phyloP scores from a whole-genome alignment of 139 green algal genomes.

The Marvania coccoides region DNA sequence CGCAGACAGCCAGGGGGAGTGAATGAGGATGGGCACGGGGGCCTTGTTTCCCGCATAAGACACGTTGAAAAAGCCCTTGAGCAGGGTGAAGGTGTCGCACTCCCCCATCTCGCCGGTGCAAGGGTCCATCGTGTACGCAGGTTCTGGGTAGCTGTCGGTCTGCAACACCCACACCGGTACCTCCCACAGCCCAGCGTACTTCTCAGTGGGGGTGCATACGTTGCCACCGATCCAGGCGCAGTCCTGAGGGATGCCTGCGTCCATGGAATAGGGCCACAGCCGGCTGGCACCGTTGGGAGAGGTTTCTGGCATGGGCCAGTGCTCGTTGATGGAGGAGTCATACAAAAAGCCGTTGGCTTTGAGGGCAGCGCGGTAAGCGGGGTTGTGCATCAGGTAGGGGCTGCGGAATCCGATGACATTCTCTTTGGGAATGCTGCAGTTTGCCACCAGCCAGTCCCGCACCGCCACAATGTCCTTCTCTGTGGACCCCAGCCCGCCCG shows the following conservation, averaged over 20 bases:
- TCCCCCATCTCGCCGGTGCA: background rate
- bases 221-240: conserved; percentile 6
- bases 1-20: conserved; percentile 14
- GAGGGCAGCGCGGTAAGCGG: conserved; percentile 13
- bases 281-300: background rate
- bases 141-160: conserved; percentile 19
- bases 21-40: conserved; percentile 23
- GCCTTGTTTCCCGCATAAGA: conserved; percentile 20
- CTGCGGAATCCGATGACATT: conserved; percentile 12
- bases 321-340: conserved; percentile 15
- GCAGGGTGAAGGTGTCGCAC: conserved; percentile 9
- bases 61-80: conserved; percentile 18
- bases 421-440: conserved; percentile 12
- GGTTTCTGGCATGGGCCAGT: background rate
- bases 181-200: conserved; percentile 6
- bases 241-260: conserved; percentile 25
- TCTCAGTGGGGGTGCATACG: background rate
- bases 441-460: background rate
- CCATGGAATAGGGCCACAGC: conserved; percentile 25
- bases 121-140: conserved; percentile 24
- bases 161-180: conserved; percentile 20
- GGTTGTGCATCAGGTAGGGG: conserved; percentile 12
- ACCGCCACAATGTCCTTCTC: conserved; percentile 3
- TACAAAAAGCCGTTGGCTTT: conserved; percentile 16
- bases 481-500: background rate